Conservation (phyloP, 2,329 filamentous ascomycete genomes). For the Chrysoporthe deuterocubensis region DNA sequence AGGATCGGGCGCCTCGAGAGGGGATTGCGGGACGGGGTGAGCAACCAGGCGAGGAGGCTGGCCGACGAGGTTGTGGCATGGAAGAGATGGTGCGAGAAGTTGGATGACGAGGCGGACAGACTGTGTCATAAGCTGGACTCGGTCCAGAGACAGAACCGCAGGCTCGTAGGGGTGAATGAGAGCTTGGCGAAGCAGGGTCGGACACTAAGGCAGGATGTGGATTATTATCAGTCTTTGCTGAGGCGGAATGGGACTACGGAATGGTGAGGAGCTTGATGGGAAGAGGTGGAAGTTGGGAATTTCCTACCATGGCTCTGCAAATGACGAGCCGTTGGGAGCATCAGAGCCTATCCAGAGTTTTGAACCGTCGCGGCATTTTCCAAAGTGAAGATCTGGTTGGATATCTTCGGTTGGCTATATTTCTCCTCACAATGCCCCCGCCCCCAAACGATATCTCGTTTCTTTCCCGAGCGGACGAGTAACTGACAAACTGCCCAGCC, state of each 20-base stretch:
- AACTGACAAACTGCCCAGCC: neutral
- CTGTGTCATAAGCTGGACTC: conserved; percentile 34
- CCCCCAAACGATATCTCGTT: neutral
- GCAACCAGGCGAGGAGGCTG: conserved; percentile 29
- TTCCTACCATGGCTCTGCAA: neutral
- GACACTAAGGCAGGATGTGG: conserved; percentile 25
- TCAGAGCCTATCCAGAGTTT: neutral
- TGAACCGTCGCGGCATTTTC: neutral
- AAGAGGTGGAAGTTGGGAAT: conserved; percentile 7
- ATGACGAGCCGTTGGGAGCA: neutral
- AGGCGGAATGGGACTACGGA: conserved; percentile 31
- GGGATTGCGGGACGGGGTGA: conserved; percentile 37
- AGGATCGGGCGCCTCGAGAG: conserved; percentile 42
- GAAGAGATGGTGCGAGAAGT: conserved; percentile 30
- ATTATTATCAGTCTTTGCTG: conserved; percentile 33
- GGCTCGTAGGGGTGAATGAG: conserved; percentile 30
- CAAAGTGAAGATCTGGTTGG: neutral
- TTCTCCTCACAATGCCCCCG: no score
- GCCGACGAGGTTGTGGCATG: conserved; percentile 35
- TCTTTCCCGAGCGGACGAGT: neutral
- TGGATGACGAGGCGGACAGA: conserved; percentile 29
- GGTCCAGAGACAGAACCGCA: conserved; percentile 35
- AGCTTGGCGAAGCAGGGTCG: conserved; percentile 18
- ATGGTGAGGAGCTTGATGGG: neutral
- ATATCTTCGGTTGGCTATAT: neutral